A percentile compares a stretch with the other conserved stretches of the same genome.
Evolutionary conservation across 108 stramenopile species (phyloP).

Genomic region (Chaetoceros muelleri): DNA sequence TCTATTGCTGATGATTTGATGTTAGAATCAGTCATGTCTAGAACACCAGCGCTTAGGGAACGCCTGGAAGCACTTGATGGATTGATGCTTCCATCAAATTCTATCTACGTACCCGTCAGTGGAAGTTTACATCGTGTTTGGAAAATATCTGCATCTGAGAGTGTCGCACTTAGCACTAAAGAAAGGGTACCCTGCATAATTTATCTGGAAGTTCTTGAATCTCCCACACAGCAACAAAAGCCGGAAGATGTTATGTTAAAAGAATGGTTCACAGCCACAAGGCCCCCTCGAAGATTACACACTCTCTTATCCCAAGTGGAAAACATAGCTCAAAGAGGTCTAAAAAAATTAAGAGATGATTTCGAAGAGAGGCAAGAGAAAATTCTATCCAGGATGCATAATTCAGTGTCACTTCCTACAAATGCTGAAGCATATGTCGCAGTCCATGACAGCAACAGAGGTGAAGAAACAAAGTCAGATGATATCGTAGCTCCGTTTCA

Average conservation of each 20-base stretch:
- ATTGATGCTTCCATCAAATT: slow-evolving; percentile 64
- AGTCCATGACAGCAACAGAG: no score
- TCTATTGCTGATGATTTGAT: slow-evolving; percentile 67
- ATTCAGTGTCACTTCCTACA: neutral
- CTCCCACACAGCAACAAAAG: slow-evolving; percentile 8
- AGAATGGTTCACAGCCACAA: neutral
- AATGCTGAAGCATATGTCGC: neutral
- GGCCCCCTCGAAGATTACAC: neutral
- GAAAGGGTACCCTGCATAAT: slow-evolving; percentile 91
- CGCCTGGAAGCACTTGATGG: slow-evolving; percentile 51
- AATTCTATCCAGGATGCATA: neutral
- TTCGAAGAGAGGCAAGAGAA: slow-evolving; percentile 1
- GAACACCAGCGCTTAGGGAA: slow-evolving; percentile 39
- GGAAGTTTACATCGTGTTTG: slow-evolving; percentile 74
- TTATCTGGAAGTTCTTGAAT: slow-evolving; percentile 85
- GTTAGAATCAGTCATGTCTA: slow-evolving; percentile 29
- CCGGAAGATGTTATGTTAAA: neutral
- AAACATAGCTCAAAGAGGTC: slow-evolving; percentile 21
- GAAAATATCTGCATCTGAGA: slow-evolving; percentile 74
- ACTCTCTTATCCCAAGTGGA: slow-evolving; percentile 1
- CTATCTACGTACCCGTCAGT: slow-evolving; percentile 73
- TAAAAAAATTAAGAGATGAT: slow-evolving; percentile 37
- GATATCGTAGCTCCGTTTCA: no score
- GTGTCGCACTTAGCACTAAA: slow-evolving; percentile 79
- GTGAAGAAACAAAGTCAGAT: no score